phyloP scores from a whole-genome alignment of 2,329 filamentous ascomycete species.

The Kalaharituber pfeilii region DNA sequence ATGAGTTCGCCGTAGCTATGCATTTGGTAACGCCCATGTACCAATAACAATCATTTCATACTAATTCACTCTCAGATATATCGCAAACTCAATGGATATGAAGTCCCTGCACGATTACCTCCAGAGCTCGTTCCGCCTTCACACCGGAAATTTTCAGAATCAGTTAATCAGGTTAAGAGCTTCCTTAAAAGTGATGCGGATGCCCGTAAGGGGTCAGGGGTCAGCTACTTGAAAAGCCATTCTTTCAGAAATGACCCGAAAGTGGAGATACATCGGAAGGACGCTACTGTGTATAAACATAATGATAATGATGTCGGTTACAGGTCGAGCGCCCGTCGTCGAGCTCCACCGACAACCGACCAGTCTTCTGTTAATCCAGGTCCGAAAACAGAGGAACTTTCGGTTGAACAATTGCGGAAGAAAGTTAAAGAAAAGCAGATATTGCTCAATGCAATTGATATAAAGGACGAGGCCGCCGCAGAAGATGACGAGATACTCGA shows the following conservation, averaged over 20 bases:
- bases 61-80: constrained; percentile 62
- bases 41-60: background rate
- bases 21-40: constrained; percentile 54
- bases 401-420: constrained; percentile 75
- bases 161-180: constrained; percentile 81
- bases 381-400: constrained; percentile 52
- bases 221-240: constrained; percentile 89
- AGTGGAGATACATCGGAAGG: constrained; percentile 46
- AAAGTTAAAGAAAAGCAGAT: constrained; percentile 89
- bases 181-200: constrained; percentile 82
- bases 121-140: constrained; percentile 89
- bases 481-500: constrained; percentile 90
- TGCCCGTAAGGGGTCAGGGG: constrained; percentile 62
- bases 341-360: constrained; percentile 48
- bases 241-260: constrained; percentile 53
- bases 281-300: constrained; percentile 92
- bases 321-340: constrained; percentile 77
- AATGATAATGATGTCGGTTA: constrained; percentile 88
- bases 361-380: constrained; percentile 38
- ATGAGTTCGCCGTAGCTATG: constrained; percentile 97
- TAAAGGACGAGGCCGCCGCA: constrained; percentile 71
- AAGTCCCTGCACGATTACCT: constrained; percentile 69
- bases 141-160: constrained; percentile 79
- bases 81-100: constrained; percentile 88
- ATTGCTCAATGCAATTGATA: constrained; percentile 87